These are phyloP conservation scores for Talaromyces thailandensis DNA, from an alignment of 495 filamentous ascomycete species.

Conservation along the genomic window DNA sequence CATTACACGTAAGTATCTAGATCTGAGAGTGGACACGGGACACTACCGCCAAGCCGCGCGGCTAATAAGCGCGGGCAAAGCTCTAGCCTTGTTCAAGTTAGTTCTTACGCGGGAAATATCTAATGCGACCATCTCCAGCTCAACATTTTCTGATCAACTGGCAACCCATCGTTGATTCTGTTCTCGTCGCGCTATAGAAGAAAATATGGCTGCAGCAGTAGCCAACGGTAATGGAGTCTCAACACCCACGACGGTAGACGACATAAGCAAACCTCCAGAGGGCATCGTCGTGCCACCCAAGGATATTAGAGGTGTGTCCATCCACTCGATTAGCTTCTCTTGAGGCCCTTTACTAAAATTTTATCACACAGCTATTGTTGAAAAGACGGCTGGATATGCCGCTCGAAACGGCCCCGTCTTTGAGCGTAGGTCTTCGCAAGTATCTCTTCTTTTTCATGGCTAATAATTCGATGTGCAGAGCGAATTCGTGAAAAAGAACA, in stretches of 20 bases:
- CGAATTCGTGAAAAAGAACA: constrained; percentile 80
- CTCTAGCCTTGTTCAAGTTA: neutral
- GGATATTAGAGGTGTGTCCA: constrained; percentile 58
- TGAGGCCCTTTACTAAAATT: constrained; percentile 19
- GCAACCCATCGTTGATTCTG: neutral
- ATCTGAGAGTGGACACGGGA: neutral
- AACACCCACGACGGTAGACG: constrained; percentile 34
- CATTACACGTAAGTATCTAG: too few relatives aligned
- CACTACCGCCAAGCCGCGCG: neutral
- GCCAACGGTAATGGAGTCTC: constrained; percentile 49
- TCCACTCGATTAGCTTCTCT: neutral
- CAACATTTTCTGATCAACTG: neutral
- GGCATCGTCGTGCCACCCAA: constrained; percentile 80
- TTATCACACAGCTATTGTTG: constrained; percentile 52
- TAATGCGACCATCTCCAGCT: neutral
- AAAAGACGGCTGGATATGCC: constrained; percentile 95
- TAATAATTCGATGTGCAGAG: constrained; percentile 32
- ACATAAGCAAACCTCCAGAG: constrained; percentile 63
- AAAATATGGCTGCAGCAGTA: constrained; percentile 42
- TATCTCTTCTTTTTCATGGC: neutral
- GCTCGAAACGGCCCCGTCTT: constrained; percentile 72
- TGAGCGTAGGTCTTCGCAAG: constrained; percentile 46
- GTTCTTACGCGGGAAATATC: neutral
- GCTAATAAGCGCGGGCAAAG: neutral
- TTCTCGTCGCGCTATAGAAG: neutral